Conservation (phyloP, 2,329 filamentous ascomycete genomes). For the Fusarium nodosum region DNA sequence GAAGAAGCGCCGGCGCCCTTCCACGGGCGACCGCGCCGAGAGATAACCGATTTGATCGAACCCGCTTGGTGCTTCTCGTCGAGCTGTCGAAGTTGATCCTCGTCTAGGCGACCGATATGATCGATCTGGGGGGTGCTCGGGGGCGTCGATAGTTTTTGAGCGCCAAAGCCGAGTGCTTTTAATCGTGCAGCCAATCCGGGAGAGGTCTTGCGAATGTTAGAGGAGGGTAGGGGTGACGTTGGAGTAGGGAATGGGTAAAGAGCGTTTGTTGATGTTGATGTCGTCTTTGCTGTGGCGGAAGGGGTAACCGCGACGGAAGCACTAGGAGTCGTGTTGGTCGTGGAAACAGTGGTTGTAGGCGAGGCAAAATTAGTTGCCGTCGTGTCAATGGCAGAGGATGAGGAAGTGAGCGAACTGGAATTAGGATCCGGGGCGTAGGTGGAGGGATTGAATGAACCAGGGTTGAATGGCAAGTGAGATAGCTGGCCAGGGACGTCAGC, state of each 20-base stretch:
- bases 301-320: conserved; percentile 43
- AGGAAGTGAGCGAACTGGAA: conserved; percentile 46
- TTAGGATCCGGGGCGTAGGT: conserved; percentile 45
- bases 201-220: conserved; percentile 68
- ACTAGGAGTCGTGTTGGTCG: conserved; percentile 32
- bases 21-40: conserved; percentile 79
- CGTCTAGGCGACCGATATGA: conserved; percentile 75
- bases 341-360: conserved; percentile 31
- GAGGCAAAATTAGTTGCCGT: conserved; percentile 41
- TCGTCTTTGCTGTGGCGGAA: conserved; percentile 42
- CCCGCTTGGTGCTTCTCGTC: conserved; percentile 75
- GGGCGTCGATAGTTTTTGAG: conserved; percentile 55
- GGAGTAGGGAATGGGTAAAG: conserved; percentile 41
- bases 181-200: conserved; percentile 75
- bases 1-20: conserved; percentile 69
- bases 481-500: conserved; percentile 50
- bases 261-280: conserved; percentile 46
- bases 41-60: conserved; percentile 64
- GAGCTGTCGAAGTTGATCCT: conserved; percentile 77
- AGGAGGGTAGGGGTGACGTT: conserved; percentile 48
- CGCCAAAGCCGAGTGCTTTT: conserved; percentile 73
- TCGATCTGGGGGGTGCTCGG: conserved; percentile 54
- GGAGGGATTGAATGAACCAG: conserved; percentile 48
- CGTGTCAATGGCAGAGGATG: conserved; percentile 39
- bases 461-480: conserved; percentile 49